These are phyloP conservation scores for Xylaria sp. DNA, from an alignment of 2,329 filamentous ascomycete genomes.

Conservation along the genomic window DNA sequence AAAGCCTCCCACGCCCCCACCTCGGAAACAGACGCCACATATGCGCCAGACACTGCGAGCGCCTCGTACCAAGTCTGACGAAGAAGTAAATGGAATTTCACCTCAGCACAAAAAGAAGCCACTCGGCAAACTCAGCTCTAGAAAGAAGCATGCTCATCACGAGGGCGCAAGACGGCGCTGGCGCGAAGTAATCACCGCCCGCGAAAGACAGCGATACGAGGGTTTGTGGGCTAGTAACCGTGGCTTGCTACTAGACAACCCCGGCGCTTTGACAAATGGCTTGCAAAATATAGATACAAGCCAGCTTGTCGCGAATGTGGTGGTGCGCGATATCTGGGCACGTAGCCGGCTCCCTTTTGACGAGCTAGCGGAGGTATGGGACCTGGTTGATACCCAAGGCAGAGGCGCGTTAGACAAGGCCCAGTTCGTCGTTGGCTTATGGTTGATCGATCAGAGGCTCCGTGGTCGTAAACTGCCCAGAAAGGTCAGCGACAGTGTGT, in stretches of 20 bases:
- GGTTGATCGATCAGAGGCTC: constrained; percentile 84
- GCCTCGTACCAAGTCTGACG: constrained; percentile 59
- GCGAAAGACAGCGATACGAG: constrained; percentile 83
- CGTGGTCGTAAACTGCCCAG: constrained; percentile 80
- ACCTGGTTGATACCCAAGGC: constrained; percentile 70
- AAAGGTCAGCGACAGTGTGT: constrained; percentile 77
- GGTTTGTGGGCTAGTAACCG: constrained; percentile 86
- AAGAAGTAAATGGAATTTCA: constrained; percentile 59
- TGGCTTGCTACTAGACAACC: constrained; percentile 60
- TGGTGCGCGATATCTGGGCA: constrained; percentile 79
- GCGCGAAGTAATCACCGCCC: constrained; percentile 77
- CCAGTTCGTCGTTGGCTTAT: constrained; percentile 85
- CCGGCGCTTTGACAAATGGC: constrained; percentile 20
- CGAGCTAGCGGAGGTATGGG: constrained; percentile 80
- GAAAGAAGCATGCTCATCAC: constrained; percentile 77
- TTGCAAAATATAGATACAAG: constrained; percentile 45
- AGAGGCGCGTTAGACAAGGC: constrained; percentile 69
- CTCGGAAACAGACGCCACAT: constrained; percentile 59
- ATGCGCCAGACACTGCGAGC: constrained; percentile 75
- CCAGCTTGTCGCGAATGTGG: constrained; percentile 71
- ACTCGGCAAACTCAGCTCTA: constrained; percentile 57
- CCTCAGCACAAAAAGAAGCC: constrained; percentile 61
- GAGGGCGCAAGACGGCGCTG: constrained; percentile 80
- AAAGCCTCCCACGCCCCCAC: constrained; percentile 55
- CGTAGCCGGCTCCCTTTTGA: constrained; percentile 74